Evolutionary conservation across 768 basidiomycete genomes (phyloP).

Genomic region (Pholiota molesta): DNA sequence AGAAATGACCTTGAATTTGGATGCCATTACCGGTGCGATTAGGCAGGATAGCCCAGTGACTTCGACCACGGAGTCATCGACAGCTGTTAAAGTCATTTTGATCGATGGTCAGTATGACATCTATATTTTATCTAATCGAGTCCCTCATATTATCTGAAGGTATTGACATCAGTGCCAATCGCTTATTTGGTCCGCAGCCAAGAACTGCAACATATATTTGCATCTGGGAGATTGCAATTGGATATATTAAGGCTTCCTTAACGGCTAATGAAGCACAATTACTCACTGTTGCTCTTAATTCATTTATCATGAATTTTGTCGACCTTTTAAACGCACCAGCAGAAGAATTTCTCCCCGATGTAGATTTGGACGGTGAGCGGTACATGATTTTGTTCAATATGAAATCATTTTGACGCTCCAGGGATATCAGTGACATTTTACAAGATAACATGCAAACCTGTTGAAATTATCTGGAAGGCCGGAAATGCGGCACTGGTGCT

Average conservation of each 20-base stretch:
- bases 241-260: slow-evolving; percentile 57
- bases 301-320: slow-evolving; percentile 70
- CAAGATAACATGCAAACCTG: slow-evolving; percentile 58
- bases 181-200: slow-evolving; percentile 90
- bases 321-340: slow-evolving; percentile 87
- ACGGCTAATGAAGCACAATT: slow-evolving; percentile 56
- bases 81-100: slow-evolving; percentile 43
- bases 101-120: slow-evolving; percentile 42
- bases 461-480: slow-evolving; percentile 61
- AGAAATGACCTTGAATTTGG: slow-evolving; percentile 83
- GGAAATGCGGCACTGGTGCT: slow-evolving; percentile 57
- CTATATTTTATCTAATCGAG: neutral
- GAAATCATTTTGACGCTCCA: slow-evolving; percentile 11
- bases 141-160: slow-evolving; percentile 42
- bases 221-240: slow-evolving; percentile 88
- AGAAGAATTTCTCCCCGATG: slow-evolving; percentile 55
- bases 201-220: slow-evolving; percentile 86
- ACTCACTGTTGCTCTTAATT: slow-evolving; percentile 52
- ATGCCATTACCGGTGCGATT: slow-evolving; percentile 58
- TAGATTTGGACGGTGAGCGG: slow-evolving; percentile 78
- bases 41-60: slow-evolving; percentile 47
- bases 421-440: slow-evolving; percentile 75
- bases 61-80: slow-evolving; percentile 17
- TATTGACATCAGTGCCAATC: slow-evolving; percentile 78
- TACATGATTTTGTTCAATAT: neutral